A percentile compares a stretch with the other conserved stretches of the same genome.
Conservation (phyloP, 1,284 basidiomycete species). For the Xerocomus amazonicus region DNA sequence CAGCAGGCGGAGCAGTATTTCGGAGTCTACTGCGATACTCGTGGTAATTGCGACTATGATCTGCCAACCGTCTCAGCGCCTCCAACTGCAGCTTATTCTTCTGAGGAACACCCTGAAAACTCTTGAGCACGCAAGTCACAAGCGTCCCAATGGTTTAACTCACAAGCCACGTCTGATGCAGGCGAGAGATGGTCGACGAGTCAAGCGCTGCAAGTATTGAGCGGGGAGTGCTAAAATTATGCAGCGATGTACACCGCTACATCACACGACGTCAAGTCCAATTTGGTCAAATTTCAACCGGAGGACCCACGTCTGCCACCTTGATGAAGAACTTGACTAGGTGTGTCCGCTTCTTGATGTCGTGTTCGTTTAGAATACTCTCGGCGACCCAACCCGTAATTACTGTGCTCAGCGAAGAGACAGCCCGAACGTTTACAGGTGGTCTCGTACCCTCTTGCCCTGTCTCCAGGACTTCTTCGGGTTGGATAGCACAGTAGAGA, state of each 20-base stretch:
- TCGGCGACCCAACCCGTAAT: conserved; percentile 97
- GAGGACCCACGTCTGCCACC: conserved; percentile 78
- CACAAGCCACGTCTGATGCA: conserved; percentile 90
- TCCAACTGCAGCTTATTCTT: conserved; percentile 85
- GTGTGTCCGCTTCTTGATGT: conserved; percentile 81
- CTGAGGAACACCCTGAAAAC: conserved; percentile 69
- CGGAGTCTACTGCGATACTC: conserved; percentile 85
- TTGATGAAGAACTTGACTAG: conserved; percentile 97
- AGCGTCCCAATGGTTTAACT: conserved; percentile 27
- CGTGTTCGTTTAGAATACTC: conserved; percentile 84
- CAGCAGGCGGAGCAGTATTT: conserved; percentile 80
- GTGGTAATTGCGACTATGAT: conserved; percentile 88
- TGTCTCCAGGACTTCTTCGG: conserved; percentile 85
- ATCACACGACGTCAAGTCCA: conserved; percentile 21
- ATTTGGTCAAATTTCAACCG: conserved; percentile 20
- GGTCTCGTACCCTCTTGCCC: conserved; percentile 66
- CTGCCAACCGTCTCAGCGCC: conserved; percentile 77
- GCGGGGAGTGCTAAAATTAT: conserved; percentile 92
- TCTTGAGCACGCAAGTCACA: conserved; percentile 9
- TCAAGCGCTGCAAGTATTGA: conserved; percentile 94
- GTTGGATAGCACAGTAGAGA: conserved; percentile 81
- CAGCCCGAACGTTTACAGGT: conserved; percentile 73
- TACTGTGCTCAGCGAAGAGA: conserved; percentile 86
- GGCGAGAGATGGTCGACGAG: conserved; percentile 87
- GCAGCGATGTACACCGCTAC: conserved; percentile 79